Evolutionary conservation across 768 basidiomycete species (phyloP).

Genomic region (Hirschioporus abietinus): DNA sequence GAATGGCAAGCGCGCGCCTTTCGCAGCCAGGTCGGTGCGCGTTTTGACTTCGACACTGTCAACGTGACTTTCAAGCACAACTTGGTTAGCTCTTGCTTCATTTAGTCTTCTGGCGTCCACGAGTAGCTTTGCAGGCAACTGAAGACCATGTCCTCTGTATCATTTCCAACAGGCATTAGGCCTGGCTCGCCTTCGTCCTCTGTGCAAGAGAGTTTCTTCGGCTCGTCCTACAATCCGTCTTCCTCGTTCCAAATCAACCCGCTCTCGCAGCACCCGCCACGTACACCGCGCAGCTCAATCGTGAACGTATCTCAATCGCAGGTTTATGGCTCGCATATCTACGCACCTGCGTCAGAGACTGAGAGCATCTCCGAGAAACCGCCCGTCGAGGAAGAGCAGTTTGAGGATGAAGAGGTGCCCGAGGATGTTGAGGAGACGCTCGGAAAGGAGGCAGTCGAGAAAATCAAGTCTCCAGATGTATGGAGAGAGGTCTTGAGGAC

Average conservation of each 20-base stretch:
- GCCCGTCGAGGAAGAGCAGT: conserved; percentile 28
- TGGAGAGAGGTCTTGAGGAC: conserved; percentile 78
- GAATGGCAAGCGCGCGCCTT: background rate
- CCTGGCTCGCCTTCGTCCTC: conserved; percentile 31
- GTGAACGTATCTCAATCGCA: conserved; percentile 24
- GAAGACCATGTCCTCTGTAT: conserved; percentile 55
- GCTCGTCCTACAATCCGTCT: conserved; percentile 48
- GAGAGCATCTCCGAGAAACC: conserved; percentile 14
- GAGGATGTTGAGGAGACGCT: conserved; percentile 45
- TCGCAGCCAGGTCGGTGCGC: too few relatives aligned
- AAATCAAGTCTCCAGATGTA: conserved; percentile 58
- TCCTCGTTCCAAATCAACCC: conserved; percentile 80
- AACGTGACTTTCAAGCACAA: conserved; percentile 3
- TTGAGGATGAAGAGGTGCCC: conserved; percentile 40
- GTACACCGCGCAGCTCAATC: conserved; percentile 62
- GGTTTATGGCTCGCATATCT: conserved; percentile 30
- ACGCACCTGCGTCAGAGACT: conserved; percentile 28
- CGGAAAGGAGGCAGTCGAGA: conserved; percentile 35
- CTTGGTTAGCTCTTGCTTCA: conserved; percentile 4
- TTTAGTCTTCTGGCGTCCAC: conserved; percentile 2
- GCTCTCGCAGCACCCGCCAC: conserved; percentile 70
- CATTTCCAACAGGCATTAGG: conserved; percentile 44
- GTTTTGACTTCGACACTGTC: background rate
- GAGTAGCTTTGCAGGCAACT: conserved; percentile 5
- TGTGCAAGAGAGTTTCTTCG: conserved; percentile 45